These are phyloP conservation scores for Vitellaria paradoxa DNA, from an alignment of 179 eudicot species.

Conservation along the genomic window DNA sequence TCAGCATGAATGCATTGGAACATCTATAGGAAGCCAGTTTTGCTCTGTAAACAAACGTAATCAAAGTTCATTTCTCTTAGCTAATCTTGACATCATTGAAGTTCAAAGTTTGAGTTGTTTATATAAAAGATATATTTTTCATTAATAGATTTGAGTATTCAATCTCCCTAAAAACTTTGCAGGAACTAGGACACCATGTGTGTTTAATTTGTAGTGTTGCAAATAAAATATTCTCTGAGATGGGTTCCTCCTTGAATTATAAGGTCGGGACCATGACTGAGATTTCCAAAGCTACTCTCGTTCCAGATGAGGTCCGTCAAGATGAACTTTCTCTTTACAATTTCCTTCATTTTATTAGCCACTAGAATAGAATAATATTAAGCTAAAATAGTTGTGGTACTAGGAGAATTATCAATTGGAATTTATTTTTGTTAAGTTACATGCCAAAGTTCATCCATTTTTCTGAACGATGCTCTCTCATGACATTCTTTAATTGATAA, in stretches of 20 bases:
- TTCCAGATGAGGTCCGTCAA: slow-evolving; percentile 90
- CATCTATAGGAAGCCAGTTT: neutral
- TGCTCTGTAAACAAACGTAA: neutral
- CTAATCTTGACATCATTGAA: neutral
- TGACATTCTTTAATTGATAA: neutral
- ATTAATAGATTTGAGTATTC: neutral
- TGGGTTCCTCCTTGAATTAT: slow-evolving; percentile 58
- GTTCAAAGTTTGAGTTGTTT: neutral
- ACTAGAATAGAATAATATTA: too few species aligned
- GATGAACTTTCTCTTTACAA: neutral
- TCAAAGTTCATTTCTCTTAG: neutral
- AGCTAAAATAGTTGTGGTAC: too few species aligned
- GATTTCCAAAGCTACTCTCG: slow-evolving; percentile 89
- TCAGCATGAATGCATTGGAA: too few species aligned
- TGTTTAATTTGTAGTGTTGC: slow-evolving; percentile 67
- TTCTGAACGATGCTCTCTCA: neutral
- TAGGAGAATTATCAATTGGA: neutral
- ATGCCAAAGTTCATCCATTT: neutral
- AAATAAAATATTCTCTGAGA: slow-evolving; percentile 66
- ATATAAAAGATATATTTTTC: neutral
- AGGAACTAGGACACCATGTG: slow-evolving; percentile 88
- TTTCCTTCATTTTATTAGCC: neutral
- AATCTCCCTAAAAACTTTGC: slow-evolving; percentile 13
- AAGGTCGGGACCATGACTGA: slow-evolving; percentile 98
- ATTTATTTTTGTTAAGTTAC: neutral